Evolutionary conservation across 176 grass and related monocot genomes (phyloP).

Genomic region (Rhynchospora pubera): DNA sequence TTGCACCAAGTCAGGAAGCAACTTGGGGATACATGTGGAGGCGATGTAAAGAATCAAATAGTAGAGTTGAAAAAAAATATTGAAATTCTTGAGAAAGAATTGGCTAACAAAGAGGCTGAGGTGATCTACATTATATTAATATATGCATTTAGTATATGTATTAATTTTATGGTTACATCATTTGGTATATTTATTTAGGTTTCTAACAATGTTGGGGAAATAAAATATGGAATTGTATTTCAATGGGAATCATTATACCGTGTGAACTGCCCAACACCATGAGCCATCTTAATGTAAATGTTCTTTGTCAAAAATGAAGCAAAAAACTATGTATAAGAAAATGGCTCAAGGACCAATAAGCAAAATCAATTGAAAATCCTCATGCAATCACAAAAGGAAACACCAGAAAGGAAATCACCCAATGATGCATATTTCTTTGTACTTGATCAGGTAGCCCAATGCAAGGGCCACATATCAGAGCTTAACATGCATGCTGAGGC

Average conservation of each 20-base stretch:
- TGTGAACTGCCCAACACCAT: neutral
- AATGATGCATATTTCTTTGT: neutral
- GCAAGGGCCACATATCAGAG: conserved; percentile 81
- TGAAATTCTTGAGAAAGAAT: conserved; percentile 65
- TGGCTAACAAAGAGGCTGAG: conserved; percentile 80
- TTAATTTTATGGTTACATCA: too few species aligned
- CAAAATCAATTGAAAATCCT: neutral
- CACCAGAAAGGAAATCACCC: neutral
- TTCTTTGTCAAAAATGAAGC: neutral
- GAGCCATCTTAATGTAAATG: neutral
- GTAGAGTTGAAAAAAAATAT: conserved; percentile 46
- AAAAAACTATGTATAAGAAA: neutral
- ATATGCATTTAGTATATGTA: too few species aligned
- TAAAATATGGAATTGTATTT: neutral
- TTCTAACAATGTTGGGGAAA: neutral
- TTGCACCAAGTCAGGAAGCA: conserved; percentile 71
- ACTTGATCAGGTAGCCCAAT: conserved; percentile 59
- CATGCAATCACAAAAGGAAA: neutral
- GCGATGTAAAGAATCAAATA: conserved; percentile 36
- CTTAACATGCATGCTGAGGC: conserved; percentile 92
- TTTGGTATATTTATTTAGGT: neutral
- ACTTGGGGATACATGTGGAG: conserved; percentile 39
- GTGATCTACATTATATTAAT: conserved; percentile 11
- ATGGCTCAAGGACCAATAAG: neutral
- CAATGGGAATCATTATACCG: neutral